phyloP scores from a whole-genome alignment of 1,284 basidiomycete species.

The Apiotrichum domesticum region DNA sequence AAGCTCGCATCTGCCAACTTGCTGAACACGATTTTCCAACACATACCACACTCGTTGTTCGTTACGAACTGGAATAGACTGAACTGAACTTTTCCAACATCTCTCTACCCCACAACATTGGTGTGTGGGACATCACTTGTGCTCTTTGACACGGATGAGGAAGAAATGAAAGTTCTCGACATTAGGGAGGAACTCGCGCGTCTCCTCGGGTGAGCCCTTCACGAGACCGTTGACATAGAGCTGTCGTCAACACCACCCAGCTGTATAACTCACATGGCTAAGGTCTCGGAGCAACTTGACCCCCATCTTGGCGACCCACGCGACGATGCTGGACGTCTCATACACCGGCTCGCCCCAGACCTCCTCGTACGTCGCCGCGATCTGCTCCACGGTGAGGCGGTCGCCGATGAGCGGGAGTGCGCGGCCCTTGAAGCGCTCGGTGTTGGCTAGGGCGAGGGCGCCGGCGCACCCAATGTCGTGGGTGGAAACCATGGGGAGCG shows the following conservation, averaged over 20 bases:
- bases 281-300: too few relatives aligned
- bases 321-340: constrained; percentile 14
- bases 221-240: not conserved
- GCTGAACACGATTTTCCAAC: too few relatives aligned
- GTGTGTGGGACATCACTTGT: too few relatives aligned
- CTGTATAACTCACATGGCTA: constrained; percentile 24
- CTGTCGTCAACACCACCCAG: constrained; percentile 15
- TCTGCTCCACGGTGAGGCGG: constrained; percentile 16
- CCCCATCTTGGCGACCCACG: constrained; percentile 8
- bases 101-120: too few relatives aligned
- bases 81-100: too few relatives aligned
- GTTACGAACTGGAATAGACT: too few relatives aligned
- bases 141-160: constrained; percentile 22
- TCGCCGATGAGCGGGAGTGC: constrained; percentile 23
- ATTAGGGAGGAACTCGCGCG: constrained; percentile 16
- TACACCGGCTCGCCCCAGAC: constrained; percentile 14
- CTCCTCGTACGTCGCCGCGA: constrained; percentile 19
- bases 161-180: constrained; percentile 22
- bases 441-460: constrained; percentile 18
- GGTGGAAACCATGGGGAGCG: constrained; percentile 18
- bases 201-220: too few relatives aligned
- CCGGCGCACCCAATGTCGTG: constrained; percentile 25
- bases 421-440: constrained; percentile 8
- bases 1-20: too few relatives aligned
- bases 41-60: too few relatives aligned